phyloP scores from a whole-genome alignment of 2,329 filamentous ascomycete genomes.

The Hypoxylon sp. region DNA sequence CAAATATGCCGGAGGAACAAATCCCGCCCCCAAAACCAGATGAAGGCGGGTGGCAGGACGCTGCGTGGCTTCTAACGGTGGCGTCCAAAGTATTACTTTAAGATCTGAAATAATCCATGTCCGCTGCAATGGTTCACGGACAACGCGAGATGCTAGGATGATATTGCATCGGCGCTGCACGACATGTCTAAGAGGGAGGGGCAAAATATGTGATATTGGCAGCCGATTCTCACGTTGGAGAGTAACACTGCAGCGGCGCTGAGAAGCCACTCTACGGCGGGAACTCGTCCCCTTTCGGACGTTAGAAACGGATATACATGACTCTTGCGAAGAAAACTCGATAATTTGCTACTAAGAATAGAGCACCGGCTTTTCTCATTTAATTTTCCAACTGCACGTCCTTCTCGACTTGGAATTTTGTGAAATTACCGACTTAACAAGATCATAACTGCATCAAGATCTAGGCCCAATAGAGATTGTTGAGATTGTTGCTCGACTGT shows the following conservation, averaged over 20 bases:
- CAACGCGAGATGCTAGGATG: constrained; percentile 19
- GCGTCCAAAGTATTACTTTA: constrained; percentile 73
- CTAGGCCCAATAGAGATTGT: constrained; percentile 8
- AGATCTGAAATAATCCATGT: constrained; percentile 37
- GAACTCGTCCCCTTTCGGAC: constrained; percentile 14
- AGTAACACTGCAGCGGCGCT: constrained; percentile 41
- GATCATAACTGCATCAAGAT: constrained; percentile 2
- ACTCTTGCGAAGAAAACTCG: constrained; percentile 13
- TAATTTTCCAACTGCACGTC: constrained; percentile 5
- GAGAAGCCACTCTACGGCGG: constrained; percentile 28
- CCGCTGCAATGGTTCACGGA: constrained; percentile 12
- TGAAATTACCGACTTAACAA: constrained; percentile 18
- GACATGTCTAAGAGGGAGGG: constrained; percentile 26
- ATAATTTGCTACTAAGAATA: constrained; percentile 35
- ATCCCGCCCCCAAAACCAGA: constrained; percentile 67
- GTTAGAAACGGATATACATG: constrained; percentile 26
- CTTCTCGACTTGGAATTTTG: constrained; percentile 3
- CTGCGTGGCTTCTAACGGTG: constrained; percentile 76
- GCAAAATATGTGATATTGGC: constrained; percentile 28
- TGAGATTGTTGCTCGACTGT: constrained; percentile 12
- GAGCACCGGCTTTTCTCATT: constrained; percentile 13
- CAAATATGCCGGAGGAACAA: constrained; percentile 59
- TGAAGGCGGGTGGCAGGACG: constrained; percentile 75
- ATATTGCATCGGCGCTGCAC: constrained; percentile 29
- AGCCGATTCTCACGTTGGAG: constrained; percentile 34